These are phyloP conservation scores for Rostrohypoxylon terebratum DNA, from an alignment of 495 filamentous ascomycete genomes.

Conservation along the genomic window DNA sequence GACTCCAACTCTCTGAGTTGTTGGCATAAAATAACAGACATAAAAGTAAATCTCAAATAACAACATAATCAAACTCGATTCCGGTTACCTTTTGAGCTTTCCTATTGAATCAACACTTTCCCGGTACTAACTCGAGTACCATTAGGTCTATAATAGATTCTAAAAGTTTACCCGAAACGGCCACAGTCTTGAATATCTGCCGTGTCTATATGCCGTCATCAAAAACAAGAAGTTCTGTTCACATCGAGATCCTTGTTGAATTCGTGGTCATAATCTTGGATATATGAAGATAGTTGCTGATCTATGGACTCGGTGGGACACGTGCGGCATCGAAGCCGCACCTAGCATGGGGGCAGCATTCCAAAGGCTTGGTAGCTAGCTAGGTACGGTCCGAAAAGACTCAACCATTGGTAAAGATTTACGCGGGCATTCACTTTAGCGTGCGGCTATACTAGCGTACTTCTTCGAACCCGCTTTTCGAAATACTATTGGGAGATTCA, in stretches of 20 bases:
- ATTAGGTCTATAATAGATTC: background rate
- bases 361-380: slow-evolving; percentile 12
- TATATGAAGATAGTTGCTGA: background rate
- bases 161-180: background rate
- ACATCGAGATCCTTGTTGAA: background rate
- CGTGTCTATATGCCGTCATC: background rate
- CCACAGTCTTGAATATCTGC: background rate
- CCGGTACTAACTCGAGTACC: background rate
- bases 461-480: background rate
- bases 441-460: slow-evolving; percentile 17
- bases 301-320: slow-evolving; percentile 6
- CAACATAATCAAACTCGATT: background rate
- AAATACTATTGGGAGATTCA: slow-evolving; percentile 25
- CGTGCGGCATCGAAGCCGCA: background rate
- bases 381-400: slow-evolving; percentile 31
- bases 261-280: background rate
- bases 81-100: too few species aligned
- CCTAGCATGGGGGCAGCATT: slow-evolving; percentile 9
- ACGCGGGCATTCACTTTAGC: slow-evolving; percentile 13
- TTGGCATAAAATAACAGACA: background rate
- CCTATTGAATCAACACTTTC: too few species aligned
- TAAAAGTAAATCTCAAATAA: too few species aligned
- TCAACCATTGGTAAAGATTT: background rate
- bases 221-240: background rate
- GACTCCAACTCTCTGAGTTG: background rate